Conservation (phyloP, 768 basidiomycete genomes). For the Tricholoma matsutake region DNA sequence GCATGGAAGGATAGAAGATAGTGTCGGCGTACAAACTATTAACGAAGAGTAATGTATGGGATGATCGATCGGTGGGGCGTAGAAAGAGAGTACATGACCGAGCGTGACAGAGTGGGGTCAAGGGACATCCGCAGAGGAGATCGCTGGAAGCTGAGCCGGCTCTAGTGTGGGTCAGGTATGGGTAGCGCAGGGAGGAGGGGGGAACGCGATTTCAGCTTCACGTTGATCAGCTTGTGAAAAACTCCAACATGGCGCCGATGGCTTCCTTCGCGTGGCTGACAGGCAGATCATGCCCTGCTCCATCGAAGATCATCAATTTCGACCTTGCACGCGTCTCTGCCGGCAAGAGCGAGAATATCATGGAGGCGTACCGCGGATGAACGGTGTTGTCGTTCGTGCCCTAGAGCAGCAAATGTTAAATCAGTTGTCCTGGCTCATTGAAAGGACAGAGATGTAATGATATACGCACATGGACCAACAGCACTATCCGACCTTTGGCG, state of each 20-base stretch:
- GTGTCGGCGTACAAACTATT: too few relatives aligned
- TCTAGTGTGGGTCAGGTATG: too few relatives aligned
- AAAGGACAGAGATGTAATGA: background rate
- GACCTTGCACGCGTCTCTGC: constrained; percentile 30
- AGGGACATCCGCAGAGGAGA: too few relatives aligned
- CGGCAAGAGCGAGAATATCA: constrained; percentile 45
- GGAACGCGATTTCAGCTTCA: background rate
- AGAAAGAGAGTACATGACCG: too few relatives aligned
- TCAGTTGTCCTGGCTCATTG: constrained; percentile 7
- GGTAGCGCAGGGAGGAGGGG: too few relatives aligned
- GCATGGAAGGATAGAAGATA: too few relatives aligned
- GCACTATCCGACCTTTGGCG: constrained; percentile 35
- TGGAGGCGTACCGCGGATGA: constrained; percentile 48
- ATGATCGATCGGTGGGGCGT: too few relatives aligned
- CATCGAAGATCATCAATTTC: constrained; percentile 45
- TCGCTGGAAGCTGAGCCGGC: too few relatives aligned
- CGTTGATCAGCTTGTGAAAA: constrained; percentile 19
- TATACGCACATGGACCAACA: constrained; percentile 61
- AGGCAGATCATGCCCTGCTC: constrained; percentile 52
- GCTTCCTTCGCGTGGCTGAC: constrained; percentile 40
- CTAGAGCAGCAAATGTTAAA: constrained; percentile 22
- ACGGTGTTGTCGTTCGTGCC: constrained; percentile 61
- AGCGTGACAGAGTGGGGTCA: too few relatives aligned
- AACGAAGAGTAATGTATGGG: too few relatives aligned
- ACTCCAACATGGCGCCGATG: constrained; percentile 28